phyloP scores from a whole-genome alignment of 495 filamentous ascomycete species.

The Chaetomium fimeti region DNA sequence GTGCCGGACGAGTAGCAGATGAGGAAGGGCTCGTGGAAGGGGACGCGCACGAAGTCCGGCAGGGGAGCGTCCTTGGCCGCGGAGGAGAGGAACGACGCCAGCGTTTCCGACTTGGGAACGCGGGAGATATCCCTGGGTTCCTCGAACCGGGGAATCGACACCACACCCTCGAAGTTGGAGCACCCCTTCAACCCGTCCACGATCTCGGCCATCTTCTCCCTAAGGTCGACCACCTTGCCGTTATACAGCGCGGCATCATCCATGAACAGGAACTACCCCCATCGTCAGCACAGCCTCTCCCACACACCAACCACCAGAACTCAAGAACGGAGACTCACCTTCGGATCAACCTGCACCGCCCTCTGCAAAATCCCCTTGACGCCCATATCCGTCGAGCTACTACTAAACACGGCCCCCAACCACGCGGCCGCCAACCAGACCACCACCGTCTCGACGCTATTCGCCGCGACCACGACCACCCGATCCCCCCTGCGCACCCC shows the following conservation, averaged over 20 bases:
- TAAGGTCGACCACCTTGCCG: slow-evolving; percentile 68
- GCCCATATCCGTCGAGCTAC: slow-evolving; percentile 76
- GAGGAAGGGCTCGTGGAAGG: slow-evolving; percentile 67
- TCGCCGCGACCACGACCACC: slow-evolving; percentile 66
- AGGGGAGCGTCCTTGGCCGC: slow-evolving; percentile 40
- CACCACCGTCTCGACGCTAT: slow-evolving; percentile 68
- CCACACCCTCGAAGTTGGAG: slow-evolving; percentile 59
- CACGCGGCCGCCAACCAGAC: slow-evolving; percentile 63
- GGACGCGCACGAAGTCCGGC: slow-evolving; percentile 55
- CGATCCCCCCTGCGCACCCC: slow-evolving; percentile 70
- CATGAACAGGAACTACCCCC: slow-evolving; percentile 63
- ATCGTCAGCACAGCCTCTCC: neutral
- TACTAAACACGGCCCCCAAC: slow-evolving; percentile 69
- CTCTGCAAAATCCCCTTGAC: slow-evolving; percentile 73
- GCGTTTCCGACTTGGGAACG: slow-evolving; percentile 55
- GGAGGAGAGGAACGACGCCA: slow-evolving; percentile 52
- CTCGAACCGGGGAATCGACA: slow-evolving; percentile 65
- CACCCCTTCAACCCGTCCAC: slow-evolving; percentile 58
- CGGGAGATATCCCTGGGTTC: slow-evolving; percentile 56
- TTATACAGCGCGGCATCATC: slow-evolving; percentile 79
- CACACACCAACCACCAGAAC: neutral
- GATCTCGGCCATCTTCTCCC: slow-evolving; percentile 67
- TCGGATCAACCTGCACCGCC: slow-evolving; percentile 66
- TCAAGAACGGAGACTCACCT: slow-evolving; percentile 34
- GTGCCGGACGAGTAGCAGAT: slow-evolving; percentile 72